Evolutionary conservation across 495 filamentous ascomycete genomes (phyloP).

Genomic region (Penicillium dipodomyicola): DNA sequence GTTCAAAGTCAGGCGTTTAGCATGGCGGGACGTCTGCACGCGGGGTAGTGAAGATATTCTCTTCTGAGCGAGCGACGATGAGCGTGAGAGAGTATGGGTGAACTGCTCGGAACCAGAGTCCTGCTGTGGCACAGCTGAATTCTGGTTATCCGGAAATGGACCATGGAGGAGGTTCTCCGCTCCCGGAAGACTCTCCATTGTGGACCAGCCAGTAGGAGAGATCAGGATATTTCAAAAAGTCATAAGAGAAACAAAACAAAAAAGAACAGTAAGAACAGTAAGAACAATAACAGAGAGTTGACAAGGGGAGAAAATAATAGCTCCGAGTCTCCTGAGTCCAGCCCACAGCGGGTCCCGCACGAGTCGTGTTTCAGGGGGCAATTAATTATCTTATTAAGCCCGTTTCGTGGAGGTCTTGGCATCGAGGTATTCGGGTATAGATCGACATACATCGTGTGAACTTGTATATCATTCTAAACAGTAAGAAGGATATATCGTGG

Average conservation of each 20-base stretch:
- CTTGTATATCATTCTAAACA: no score
- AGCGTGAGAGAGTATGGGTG: slow-evolving; percentile 17
- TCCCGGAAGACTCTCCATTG: slow-evolving; percentile 41
- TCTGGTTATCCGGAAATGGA: slow-evolving; percentile 37
- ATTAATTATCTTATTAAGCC: slow-evolving; percentile 2
- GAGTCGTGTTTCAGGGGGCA: slow-evolving; percentile 29
- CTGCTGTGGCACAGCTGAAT: slow-evolving; percentile 20
- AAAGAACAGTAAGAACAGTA: slow-evolving; percentile 1
- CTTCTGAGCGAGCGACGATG: slow-evolving; percentile 22
- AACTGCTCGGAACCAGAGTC: slow-evolving; percentile 21
- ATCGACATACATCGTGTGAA: no score
- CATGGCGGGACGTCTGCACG: slow-evolving; percentile 54
- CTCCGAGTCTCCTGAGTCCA: slow-evolving; percentile 28
- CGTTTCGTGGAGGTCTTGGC: slow-evolving; percentile 4
- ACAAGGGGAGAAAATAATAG: slow-evolving; percentile 12
- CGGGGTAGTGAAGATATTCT: slow-evolving; percentile 54
- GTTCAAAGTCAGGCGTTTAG: slow-evolving; percentile 76
- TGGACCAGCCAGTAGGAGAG: slow-evolving; percentile 31
- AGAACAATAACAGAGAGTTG: slow-evolving; percentile 3
- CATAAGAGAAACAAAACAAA: slow-evolving; percentile 11
- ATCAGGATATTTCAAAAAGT: slow-evolving; percentile 12
- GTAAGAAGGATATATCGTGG: background rate
- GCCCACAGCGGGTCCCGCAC: slow-evolving; percentile 22
- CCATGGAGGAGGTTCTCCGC: slow-evolving; percentile 30
- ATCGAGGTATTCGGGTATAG: background rate